These are phyloP conservation scores for Atalantia buxifolia DNA, from an alignment of 345 rosid genomes.

Conservation along the genomic window DNA sequence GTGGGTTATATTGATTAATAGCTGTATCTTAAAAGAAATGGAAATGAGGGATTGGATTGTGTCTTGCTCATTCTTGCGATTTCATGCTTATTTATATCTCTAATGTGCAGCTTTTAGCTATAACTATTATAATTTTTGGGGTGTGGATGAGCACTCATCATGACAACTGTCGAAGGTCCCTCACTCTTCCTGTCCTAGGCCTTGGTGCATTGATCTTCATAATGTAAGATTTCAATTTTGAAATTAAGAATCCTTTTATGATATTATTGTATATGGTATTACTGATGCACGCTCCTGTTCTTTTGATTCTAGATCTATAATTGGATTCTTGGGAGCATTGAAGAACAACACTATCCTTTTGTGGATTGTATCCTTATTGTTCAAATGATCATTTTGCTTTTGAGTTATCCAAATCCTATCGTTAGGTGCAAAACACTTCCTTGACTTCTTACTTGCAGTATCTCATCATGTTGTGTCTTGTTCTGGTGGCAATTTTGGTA, in stretches of 20 bases:
- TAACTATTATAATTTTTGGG: conserved; percentile 69
- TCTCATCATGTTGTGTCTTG: conserved; percentile 58
- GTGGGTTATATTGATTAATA: background rate
- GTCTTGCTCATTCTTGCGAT: background rate
- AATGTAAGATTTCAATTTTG: conserved; percentile 40
- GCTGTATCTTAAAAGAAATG: background rate
- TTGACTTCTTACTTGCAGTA: conserved; percentile 68
- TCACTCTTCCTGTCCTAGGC: conserved; percentile 79
- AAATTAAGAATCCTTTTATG: background rate
- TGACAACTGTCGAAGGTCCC: conserved; percentile 79
- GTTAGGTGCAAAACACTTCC: conserved; percentile 20
- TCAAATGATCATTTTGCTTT: background rate
- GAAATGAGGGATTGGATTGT: background rate
- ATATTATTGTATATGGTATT: background rate
- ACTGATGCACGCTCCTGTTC: background rate
- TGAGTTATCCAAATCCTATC: background rate
- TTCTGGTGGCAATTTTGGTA: conserved; percentile 73
- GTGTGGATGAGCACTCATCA: conserved; percentile 96
- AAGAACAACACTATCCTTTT: conserved; percentile 72
- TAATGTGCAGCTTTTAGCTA: conserved; percentile 68
- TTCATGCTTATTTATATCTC: conserved; percentile 5
- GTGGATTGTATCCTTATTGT: conserved; percentile 89
- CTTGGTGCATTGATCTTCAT: conserved; percentile 76
- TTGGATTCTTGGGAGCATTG: conserved; percentile 90
- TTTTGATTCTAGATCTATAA: conserved; percentile 60